Evolutionary conservation across 805 yeast genomes (phyloP), one percentile per base, ranked within the genome.

Genomic region (Starmerella cellae): DNA sequence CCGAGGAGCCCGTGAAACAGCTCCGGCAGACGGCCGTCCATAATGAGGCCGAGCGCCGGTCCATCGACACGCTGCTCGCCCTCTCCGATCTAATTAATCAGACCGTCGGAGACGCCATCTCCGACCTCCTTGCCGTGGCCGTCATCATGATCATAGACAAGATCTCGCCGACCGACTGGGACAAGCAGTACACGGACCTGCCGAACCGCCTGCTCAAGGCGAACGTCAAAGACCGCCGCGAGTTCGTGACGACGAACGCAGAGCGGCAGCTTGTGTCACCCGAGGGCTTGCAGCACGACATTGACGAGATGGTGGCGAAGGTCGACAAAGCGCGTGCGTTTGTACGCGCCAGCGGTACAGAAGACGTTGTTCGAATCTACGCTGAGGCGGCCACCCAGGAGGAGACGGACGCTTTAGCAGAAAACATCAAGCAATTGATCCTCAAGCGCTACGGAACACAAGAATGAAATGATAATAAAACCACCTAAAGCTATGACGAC

Each of bases 261-360:
- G 98, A 91, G 64, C 70, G 97, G 51, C 72, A 73, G 31, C 69
- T 91, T 46, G 72, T 75, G 4, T 71, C 75, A 41, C 98, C 98
- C 3, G 63, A 47, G 2, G 95, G 88, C 0, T 60, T 91, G 46
- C 98, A 91, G 62, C 65, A 47, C 1, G 60, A 72, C 48, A 83
- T 91, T 42, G 91, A 91, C 57, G 66, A 54, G 3, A 57, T 71
- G 23, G 88, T 88, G 17, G 56, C 63, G 9, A 62, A 72, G 51
- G 76, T 67, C 49, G 52, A 63, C 0, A 56, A 62, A 16, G 96
- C 88, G 2, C 73, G 98, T 56, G 78, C 94, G 2, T 91, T 91
- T 61, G 97, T 88, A 2, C 74, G 98, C 53, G 97, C 98, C 9
- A 80, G 94, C 46, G 98, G 98, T 13, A 91, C 98, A 1, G 98